A percentile compares a stretch with the other conserved stretches of the same genome.
Evolutionary conservation across 768 basidiomycete genomes (phyloP).

Genomic region (Mycena galericulata): DNA sequence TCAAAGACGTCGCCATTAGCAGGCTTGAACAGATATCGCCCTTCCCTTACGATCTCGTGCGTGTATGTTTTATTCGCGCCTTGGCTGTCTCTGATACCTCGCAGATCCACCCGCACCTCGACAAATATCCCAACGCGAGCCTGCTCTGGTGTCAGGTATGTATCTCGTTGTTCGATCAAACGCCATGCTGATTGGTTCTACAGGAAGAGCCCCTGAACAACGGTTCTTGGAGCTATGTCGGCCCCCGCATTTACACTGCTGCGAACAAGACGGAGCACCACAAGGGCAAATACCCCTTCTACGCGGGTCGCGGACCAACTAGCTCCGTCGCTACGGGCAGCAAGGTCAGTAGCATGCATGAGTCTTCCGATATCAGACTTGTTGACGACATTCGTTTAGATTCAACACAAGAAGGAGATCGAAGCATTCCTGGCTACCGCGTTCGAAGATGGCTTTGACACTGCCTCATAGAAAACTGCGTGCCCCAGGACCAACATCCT

Average conservation of each 20-base stretch:
- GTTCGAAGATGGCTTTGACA: constrained; percentile 55
- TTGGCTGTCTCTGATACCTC: constrained; percentile 21
- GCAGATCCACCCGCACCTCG: constrained; percentile 91
- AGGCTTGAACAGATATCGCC: constrained; percentile 96
- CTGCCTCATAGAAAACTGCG: constrained; percentile 24
- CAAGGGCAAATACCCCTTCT: constrained; percentile 89
- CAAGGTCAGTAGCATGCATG: constrained; percentile 67
- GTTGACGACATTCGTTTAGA: constrained; percentile 53
- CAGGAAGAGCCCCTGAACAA: constrained; percentile 97
- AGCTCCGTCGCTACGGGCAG: constrained; percentile 93
- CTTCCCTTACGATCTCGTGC: constrained; percentile 94
- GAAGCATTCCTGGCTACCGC: constrained; percentile 76
- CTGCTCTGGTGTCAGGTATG: constrained; percentile 91
- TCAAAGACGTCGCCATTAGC: constrained; percentile 95
- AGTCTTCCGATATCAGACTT: not conserved
- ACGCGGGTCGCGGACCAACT: constrained; percentile 93
- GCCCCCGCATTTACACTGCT: constrained; percentile 94
- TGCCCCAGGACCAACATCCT: constrained; percentile 34
- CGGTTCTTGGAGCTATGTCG: constrained; percentile 97
- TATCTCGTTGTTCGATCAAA: not conserved
- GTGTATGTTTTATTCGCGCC: constrained; percentile 39
- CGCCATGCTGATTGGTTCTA: constrained; percentile 21
- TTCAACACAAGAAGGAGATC: constrained; percentile 92
- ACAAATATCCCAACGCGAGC: constrained; percentile 96
- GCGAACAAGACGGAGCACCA: constrained; percentile 91